phyloP scores from a whole-genome alignment of 2,329 filamentous ascomycete species.

The Trichoderma guizhouense region DNA sequence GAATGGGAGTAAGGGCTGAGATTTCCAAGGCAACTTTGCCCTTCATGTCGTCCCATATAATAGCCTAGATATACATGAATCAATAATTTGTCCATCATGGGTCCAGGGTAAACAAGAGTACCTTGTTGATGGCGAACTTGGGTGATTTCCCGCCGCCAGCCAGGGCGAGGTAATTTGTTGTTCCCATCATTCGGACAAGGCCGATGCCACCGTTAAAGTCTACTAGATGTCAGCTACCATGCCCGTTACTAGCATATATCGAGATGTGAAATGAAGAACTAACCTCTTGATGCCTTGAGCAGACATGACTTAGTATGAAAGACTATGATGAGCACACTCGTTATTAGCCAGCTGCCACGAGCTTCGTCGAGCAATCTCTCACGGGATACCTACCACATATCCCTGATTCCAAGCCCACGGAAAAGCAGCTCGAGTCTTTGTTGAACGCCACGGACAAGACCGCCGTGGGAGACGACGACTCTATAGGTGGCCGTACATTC shows the following conservation, averaged over 20 bases:
- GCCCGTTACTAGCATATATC: neutral
- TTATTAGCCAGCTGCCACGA: constrained; percentile 26
- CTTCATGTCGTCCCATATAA: constrained; percentile 89
- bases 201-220: constrained; percentile 81
- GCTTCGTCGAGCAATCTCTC: neutral
- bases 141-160: constrained; percentile 84
- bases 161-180: constrained; percentile 81
- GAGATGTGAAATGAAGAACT: neutral
- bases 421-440: constrained; percentile 77
- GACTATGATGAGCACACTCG: constrained; percentile 45
- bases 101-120: constrained; percentile 28
- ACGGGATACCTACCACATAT: constrained; percentile 62
- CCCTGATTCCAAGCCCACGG: constrained; percentile 80
- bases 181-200: constrained; percentile 80
- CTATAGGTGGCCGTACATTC: constrained; percentile 86
- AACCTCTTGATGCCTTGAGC: constrained; percentile 55
- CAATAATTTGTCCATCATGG: neutral
- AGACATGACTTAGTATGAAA: constrained; percentile 71
- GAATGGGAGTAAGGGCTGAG: constrained; percentile 74
- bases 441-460: constrained; percentile 87
- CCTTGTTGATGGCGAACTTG: constrained; percentile 85
- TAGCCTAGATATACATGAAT: constrained; percentile 47
- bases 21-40: constrained; percentile 71
- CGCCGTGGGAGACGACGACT: constrained; percentile 67
- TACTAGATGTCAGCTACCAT: constrained; percentile 29